Evolutionary conservation across 768 basidiomycete species (phyloP), one percentile per base, ranked within the genome.

Genomic region (Leccinum barrowsii): DNA sequence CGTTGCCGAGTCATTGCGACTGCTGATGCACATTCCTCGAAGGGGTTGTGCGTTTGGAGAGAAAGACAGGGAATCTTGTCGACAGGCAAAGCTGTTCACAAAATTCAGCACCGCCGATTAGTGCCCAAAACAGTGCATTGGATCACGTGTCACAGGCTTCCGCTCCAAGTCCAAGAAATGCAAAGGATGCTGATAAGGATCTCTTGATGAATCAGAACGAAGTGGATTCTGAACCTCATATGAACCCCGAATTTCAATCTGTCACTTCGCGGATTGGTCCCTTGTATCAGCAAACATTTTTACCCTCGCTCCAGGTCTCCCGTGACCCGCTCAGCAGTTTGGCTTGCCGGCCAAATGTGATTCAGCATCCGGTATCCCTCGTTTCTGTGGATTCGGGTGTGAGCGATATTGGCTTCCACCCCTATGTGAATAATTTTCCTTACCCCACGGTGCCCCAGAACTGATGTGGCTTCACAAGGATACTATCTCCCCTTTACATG

Each of bases 31-130:
- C 4, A 4, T 22, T 28, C 11, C 4, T 50, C 5, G 7, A 35
- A 61, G 60, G 59, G 17, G 24, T 28, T 30, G 34, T 55, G 12
- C 15, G 47, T 28, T 35, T 61, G 13, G 44, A 61, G 42, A 51
- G 19, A 28, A 60, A 49, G 24, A 1, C 40, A 52, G 30, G 11
- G 10, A 21, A 32, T 19, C 22, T 32, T n/a, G 35, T 42, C 2
- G 11, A 13, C 21, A 30, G n/a, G 24, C 17, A 19, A n/a, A 17
- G 11, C 10, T 0, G 1, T 40, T 54, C 21, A 30, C 8, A 12
- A 22, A 13, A 12, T 30, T 44, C 15, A 44, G n/a, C 37, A 40
- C 22, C 11, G 0, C 21, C 6, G 1, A 44, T 42, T 24, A 54
- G 24, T n/a, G 54, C 13, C 12, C 2, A 8, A 5, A 34, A 56